These are phyloP conservation scores for Trametes villosa DNA, from an alignment of 768 basidiomycete genomes.

Conservation along the genomic window DNA sequence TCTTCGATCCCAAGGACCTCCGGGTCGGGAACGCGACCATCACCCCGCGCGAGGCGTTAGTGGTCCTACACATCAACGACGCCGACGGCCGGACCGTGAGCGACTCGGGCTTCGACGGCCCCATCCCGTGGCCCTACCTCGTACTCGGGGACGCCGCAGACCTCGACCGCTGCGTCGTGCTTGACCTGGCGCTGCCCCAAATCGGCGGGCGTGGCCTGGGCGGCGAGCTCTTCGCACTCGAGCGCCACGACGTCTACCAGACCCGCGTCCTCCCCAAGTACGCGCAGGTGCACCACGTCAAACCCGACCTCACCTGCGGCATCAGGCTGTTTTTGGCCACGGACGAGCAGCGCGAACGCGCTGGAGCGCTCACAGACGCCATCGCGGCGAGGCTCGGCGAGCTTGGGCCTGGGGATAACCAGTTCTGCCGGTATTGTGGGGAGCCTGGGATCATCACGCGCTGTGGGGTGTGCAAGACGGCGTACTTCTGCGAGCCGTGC, in stretches of 20 bases:
- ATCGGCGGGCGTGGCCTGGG: constrained; percentile 24
- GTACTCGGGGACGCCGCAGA: constrained; percentile 15
- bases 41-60: constrained; percentile 10
- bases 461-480: constrained; percentile 23
- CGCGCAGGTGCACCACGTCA: constrained; percentile 11
- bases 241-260: constrained; percentile 18
- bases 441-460: constrained; percentile 12
- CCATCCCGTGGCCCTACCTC: constrained; percentile 23
- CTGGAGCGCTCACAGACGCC: constrained; percentile 1
- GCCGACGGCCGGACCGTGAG: constrained; percentile 4
- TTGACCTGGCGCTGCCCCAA: constrained; percentile 22
- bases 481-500: constrained; percentile 22
- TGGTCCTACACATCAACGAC: constrained; percentile 10
- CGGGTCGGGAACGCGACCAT: constrained; percentile 12
- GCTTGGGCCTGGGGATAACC: constrained; percentile 13
- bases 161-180: constrained; percentile 15
- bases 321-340: constrained; percentile 5
- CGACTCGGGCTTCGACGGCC: constrained; percentile 14
- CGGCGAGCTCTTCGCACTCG: constrained; percentile 25
- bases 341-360: constrained; percentile 2
- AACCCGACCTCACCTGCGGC: neutral
- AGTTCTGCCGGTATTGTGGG: constrained; percentile 28
- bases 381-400: constrained; percentile 15
- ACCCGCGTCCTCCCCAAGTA: constrained; percentile 7
- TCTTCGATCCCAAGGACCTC: constrained; percentile 9